Evolutionary conservation across 2,329 filamentous ascomycete species (phyloP), one percentile per base, ranked within the genome.

Genomic region (Trichoderma gracile): DNA sequence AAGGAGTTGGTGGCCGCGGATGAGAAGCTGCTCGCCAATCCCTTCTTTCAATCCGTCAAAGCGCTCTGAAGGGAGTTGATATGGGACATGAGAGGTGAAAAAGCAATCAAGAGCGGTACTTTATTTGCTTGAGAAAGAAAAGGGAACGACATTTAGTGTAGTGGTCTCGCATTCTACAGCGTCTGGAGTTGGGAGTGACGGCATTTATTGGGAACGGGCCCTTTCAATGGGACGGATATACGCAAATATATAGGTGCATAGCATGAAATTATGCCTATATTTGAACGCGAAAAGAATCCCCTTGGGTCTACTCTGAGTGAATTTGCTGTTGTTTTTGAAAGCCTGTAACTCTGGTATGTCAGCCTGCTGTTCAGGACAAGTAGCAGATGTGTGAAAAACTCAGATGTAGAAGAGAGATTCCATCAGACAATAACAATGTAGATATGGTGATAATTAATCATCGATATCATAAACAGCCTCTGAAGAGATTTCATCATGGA

Each of bases 1-100:
- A 89, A 86, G 75, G 91, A 93, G 70, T 77, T 98, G 70, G 91
- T 98, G 3, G 84, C 83, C 69, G 85, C 80, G 2, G 90, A 97
- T 74, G 82, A 89, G 71, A 87, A 85, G 73, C 70, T 89, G 65
- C 72, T 84, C 52, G 81, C 78, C 7, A 89, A 89, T 67, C 86
- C 86, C 0, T 93, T 93, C 73, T 93, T 93, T 72, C 82, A 89
- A 70, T 85, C 84, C 9, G 80, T 87, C 46, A 84, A 84, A 76
- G 78, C 83, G 9, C 71, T 87, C 70, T 86, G 73, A 78, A 43
- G 86, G 70, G 86, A 73, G 77, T 42, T n/a, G 17, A 38, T 38
- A 15, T 38, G 30, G 15, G 15, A 21, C 12, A 14, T 14, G 10
- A 38, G 33, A 38, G 17, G 25, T 1, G 8, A 2, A 54, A 23